These are phyloP conservation scores for Pueraria montana DNA, from an alignment of 306 rosid species.

Conservation along the genomic window DNA sequence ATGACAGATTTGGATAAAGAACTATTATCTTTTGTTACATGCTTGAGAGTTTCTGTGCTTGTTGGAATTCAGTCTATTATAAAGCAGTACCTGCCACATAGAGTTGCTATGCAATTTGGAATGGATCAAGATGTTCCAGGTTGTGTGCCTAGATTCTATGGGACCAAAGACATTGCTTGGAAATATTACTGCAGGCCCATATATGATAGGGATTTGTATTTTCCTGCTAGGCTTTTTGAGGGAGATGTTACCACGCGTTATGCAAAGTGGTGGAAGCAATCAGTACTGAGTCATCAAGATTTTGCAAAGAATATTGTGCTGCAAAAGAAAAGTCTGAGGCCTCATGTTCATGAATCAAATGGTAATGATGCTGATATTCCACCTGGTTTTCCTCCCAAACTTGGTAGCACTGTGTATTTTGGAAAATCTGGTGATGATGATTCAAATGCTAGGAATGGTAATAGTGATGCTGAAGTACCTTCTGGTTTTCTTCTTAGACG, in stretches of 20 bases:
- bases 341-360: not conserved
- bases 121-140: conserved; percentile 69
- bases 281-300: conserved; percentile 6
- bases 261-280: conserved; percentile 46
- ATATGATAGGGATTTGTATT: conserved; percentile 34
- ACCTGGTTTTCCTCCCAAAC: conserved; percentile 32
- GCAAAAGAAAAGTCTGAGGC: conserved; percentile 10
- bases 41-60: conserved; percentile 55
- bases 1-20: conserved; percentile 5
- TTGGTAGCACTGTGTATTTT: not conserved
- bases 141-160: not conserved
- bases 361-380: conserved; percentile 43
- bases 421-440: conserved; percentile 19
- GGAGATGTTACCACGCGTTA: conserved; percentile 51
- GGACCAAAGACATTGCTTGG: conserved; percentile 50
- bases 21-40: conserved; percentile 52
- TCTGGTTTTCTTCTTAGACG: too few species aligned
- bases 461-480: too few species aligned
- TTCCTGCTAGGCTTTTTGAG: conserved; percentile 52
- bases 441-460: not conserved
- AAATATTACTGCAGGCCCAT: conserved; percentile 38
- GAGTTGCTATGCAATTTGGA: conserved; percentile 73
- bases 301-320: not conserved
- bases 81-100: conserved; percentile 60
- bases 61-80: conserved; percentile 53